These are phyloP conservation scores for Hypoxylon sp. DNA, from an alignment of 2,329 filamentous ascomycete genomes.

Conservation along the genomic window DNA sequence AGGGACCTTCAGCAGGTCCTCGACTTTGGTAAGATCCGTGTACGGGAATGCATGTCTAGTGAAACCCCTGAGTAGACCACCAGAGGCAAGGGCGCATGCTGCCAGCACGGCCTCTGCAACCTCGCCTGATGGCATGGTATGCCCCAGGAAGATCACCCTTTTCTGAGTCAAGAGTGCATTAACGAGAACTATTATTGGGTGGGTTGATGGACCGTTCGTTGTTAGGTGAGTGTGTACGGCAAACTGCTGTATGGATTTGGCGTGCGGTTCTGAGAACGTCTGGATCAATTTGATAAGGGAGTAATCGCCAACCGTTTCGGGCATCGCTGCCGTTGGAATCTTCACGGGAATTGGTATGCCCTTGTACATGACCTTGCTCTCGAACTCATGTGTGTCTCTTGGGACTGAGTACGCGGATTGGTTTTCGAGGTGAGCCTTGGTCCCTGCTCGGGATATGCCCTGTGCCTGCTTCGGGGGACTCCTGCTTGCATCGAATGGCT, in stretches of 20 bases:
- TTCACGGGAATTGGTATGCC: constrained; percentile 97
- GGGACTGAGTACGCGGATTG: constrained; percentile 80
- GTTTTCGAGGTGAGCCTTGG: constrained; percentile 72
- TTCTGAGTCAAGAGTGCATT: constrained; percentile 98
- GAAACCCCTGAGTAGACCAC: constrained; percentile 92
- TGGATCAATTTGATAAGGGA: constrained; percentile 97
- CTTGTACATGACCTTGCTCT: constrained; percentile 95
- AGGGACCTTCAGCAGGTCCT: constrained; percentile 93
- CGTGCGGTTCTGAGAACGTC: constrained; percentile 86
- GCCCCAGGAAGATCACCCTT: constrained; percentile 92
- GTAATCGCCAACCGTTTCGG: constrained; percentile 97
- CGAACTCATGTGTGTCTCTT: constrained; percentile 96
- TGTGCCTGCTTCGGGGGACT: constrained; percentile 60
- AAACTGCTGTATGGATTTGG: constrained; percentile 87
- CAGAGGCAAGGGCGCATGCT: constrained; percentile 93
- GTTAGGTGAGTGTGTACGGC: constrained; percentile 90
- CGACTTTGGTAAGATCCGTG: constrained; percentile 96
- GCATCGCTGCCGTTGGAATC: constrained; percentile 91
- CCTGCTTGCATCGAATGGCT: constrained; percentile 61
- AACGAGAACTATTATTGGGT: constrained; percentile 93
- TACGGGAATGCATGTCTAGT: constrained; percentile 97
- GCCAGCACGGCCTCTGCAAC: constrained; percentile 98
- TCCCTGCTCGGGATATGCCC: constrained; percentile 70
- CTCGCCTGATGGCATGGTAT: constrained; percentile 94
- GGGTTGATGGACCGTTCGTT: constrained; percentile 88